Percentiles rank a stretch among this genome's conserved stretches.
Evolutionary conservation across 192 early-diverging fungal genomes (phyloP).

Genomic region (Helicostylum pulchrum): DNA sequence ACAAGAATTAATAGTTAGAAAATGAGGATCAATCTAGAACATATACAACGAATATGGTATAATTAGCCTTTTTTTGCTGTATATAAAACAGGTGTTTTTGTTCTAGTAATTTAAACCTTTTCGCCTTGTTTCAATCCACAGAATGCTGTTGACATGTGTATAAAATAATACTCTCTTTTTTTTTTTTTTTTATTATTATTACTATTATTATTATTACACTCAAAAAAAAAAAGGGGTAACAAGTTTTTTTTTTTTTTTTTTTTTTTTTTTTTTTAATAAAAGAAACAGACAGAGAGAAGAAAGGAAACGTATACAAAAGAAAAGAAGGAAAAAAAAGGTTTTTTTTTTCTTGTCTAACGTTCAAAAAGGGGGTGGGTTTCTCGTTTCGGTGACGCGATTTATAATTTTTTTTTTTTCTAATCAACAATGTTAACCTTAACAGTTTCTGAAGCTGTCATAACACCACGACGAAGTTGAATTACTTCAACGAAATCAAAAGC

Average conservation of each 20-base stretch:
- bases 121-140: constrained; percentile 4
- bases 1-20: constrained; percentile 9
- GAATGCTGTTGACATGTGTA: constrained; percentile 1
- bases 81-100: too few species aligned
- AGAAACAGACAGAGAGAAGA: not conserved
- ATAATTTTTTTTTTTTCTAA: not conserved
- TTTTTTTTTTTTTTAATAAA: not conserved
- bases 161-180: not conserved
- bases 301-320: too few species aligned
- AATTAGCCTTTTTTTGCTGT: not conserved
- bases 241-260: too few species aligned
- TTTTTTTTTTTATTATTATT: not conserved
- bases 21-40: not conserved
- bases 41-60: not conserved
- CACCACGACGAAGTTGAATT: constrained; percentile 14
- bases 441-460: constrained; percentile 24
- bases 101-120: not conserved
- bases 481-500: constrained; percentile 23
- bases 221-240: not conserved
- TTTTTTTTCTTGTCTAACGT: constrained; percentile 1
- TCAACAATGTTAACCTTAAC: constrained; percentile 32
- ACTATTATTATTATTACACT: not conserved
- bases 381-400: constrained; percentile 1
- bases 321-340: not conserved
- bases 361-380: too few species aligned